Conservation (phyloP, 2,329 filamentous ascomycete species). For the Beauveria medogensis region DNA sequence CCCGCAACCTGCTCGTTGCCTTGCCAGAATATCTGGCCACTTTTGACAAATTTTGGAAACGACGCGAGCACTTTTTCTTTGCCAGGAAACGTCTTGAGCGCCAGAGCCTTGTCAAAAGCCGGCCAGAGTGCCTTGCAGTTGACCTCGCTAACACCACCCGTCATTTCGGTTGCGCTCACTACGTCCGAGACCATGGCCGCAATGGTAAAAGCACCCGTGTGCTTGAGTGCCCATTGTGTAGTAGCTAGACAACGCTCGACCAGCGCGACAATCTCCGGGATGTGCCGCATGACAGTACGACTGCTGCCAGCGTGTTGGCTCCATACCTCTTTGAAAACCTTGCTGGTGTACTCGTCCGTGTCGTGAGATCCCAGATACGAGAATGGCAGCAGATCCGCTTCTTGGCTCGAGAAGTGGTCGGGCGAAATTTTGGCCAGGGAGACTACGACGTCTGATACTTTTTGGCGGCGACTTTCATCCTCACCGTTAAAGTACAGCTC, state of each 20-base stretch:
- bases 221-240: conserved; percentile 82
- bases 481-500: conserved; percentile 75
- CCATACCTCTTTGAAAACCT: conserved; percentile 82
- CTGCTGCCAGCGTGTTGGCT: conserved; percentile 80
- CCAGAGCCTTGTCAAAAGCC: conserved; percentile 69
- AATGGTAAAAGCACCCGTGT: conserved; percentile 74
- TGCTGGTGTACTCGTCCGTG: conserved; percentile 67
- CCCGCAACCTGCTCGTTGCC: conserved; percentile 44
- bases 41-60: conserved; percentile 69
- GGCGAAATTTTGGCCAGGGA: conserved; percentile 80
- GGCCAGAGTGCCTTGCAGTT: conserved; percentile 69
- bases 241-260: conserved; percentile 63
- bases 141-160: conserved; percentile 50
- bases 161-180: conserved; percentile 46
- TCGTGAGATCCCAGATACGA: conserved; percentile 85
- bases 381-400: conserved; percentile 71
- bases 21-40: conserved; percentile 51
- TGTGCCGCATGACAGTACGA: conserved; percentile 73
- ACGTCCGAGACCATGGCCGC: conserved; percentile 65
- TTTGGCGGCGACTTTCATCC: conserved; percentile 64
- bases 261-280: conserved; percentile 70
- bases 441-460: conserved; percentile 75
- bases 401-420: conserved; percentile 75
- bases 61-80: conserved; percentile 80
- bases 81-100: conserved; percentile 84